These are phyloP conservation scores for Penicillium arizonense DNA, from an alignment of 495 filamentous ascomycete genomes.

Conservation along the genomic window DNA sequence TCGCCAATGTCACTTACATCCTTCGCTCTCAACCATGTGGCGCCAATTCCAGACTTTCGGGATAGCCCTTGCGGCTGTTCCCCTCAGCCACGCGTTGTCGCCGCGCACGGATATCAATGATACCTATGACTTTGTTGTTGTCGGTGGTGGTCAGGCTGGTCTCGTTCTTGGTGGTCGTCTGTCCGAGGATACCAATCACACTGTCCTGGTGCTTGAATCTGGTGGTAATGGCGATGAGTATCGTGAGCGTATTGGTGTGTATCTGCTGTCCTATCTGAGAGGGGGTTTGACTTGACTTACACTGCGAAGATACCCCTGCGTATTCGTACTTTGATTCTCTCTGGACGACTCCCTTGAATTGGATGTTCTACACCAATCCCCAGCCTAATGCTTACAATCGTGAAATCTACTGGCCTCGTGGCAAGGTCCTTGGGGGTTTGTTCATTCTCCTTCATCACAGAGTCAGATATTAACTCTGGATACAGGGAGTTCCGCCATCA, in stretches of 20 bases:
- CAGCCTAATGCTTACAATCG: constrained; percentile 35
- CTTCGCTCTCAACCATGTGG: too few species aligned
- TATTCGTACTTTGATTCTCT: constrained; percentile 34
- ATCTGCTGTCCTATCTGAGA: neutral
- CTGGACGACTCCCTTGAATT: constrained; percentile 39
- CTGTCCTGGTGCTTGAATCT: constrained; percentile 44
- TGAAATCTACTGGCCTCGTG: constrained; percentile 30
- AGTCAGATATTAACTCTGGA: neutral
- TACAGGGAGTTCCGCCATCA: constrained; percentile 36
- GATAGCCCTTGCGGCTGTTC: neutral
- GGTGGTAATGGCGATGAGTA: constrained; percentile 36
- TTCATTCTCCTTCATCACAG: neutral
- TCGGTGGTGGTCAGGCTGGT: constrained; percentile 43
- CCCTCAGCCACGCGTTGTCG: constrained; percentile 16
- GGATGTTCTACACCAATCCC: constrained; percentile 30
- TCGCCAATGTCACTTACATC: too few species aligned
- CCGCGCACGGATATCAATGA: constrained; percentile 29
- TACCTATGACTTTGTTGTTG: constrained; percentile 48
- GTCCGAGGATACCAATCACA: constrained; percentile 28
- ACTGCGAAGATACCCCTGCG: constrained; percentile 27
- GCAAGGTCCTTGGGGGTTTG: constrained; percentile 40
- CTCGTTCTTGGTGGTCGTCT: constrained; percentile 27
- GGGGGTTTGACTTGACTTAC: neutral
- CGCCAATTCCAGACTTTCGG: too few species aligned
- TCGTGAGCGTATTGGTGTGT: constrained; percentile 32